A percentile compares a stretch with the other conserved stretches of the same genome.
These are phyloP conservation scores for Tephrocybe sp. DNA, from an alignment of 768 basidiomycete genomes.

Conservation along the genomic window DNA sequence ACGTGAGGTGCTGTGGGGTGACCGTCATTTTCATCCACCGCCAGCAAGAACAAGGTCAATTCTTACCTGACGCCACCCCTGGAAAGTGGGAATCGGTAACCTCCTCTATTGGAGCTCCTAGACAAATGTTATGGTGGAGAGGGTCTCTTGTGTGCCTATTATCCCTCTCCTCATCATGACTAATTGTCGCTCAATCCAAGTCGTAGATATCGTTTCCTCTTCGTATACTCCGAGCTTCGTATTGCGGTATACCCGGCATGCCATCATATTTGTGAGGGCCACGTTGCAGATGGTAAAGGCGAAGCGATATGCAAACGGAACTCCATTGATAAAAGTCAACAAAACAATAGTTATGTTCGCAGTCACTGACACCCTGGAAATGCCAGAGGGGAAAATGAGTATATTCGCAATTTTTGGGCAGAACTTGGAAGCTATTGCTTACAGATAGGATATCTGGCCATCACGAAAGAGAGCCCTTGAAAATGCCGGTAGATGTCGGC, in stretches of 20 bases:
- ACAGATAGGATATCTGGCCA: conserved; percentile 35
- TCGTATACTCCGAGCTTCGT: conserved; percentile 9
- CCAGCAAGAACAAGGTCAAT: too few relatives aligned
- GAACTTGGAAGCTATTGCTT: conserved; percentile 3
- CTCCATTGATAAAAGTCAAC: not conserved
- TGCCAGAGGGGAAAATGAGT: not conserved
- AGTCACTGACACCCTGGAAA: not conserved
- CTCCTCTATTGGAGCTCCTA: too few relatives aligned
- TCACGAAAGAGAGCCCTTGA: conserved; percentile 23
- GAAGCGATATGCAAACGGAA: not conserved
- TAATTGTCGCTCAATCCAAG: too few relatives aligned
- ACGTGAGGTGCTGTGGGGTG: too few relatives aligned
- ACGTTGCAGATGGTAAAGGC: not conserved
- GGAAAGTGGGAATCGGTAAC: too few relatives aligned
- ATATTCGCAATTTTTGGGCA: not conserved
- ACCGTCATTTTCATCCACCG: too few relatives aligned
- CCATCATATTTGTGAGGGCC: conserved; percentile 15
- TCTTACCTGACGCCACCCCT: too few relatives aligned
- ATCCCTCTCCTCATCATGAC: too few relatives aligned
- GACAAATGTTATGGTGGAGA: too few relatives aligned
- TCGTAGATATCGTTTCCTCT: not conserved
- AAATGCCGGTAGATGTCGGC: conserved; percentile 19
- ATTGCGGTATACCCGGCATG: conserved; percentile 19
- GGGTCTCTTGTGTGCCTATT: too few relatives aligned
- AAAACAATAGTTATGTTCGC: not conserved